Base-by-base conservation (phyloP, 306 rosid species). In the Malus fusca region DNA sequence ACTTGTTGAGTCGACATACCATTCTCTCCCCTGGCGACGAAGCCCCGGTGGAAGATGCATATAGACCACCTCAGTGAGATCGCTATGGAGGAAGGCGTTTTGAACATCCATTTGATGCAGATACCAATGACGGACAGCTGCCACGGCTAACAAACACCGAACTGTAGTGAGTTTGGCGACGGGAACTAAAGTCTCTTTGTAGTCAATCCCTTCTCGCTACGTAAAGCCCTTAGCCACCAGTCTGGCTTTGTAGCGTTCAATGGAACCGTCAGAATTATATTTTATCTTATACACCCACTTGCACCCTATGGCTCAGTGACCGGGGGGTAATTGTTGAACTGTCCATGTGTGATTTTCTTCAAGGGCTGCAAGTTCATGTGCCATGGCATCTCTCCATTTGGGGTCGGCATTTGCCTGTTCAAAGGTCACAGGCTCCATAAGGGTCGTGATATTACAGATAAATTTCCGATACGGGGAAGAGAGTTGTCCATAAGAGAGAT, bases 261-360 rank as follows among this genome's bases (percentile, higher is more conserved):
- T 1, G 4, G 2, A 11, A 13, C 55, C 4, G 2, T 51, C 21
- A 51, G 55, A 51, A 51, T 51, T 4, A 14, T 51, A 10, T 17
- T 51, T 51, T 14, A 51, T 51, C 15, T 51, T 51, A 4, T 51
- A 51, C 21, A 51, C 55, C 55, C 21, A 51, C 2, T 51, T 51
- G 6, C 55, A 14, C 2, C 19, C 21, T 0, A 51, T 51, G 55
- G 55, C 19, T 1, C 21, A 8, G 6, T 51, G 55, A 51, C 52
- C 55, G 2, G 2, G 19, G 5, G 55, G 15, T 0, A 51, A 4
- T 51, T 0, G 15, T 1, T 14, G 17, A 11, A 51, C 0, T 0
- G 21, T 51, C 55, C 8, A 51, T 0, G 8, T 51, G 4, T 51
- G 19, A 4, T 51, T 51, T 4, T 51, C 2, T n/a, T n/a, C n/a